Evolutionary conservation across 208 protist species (phyloP), one percentile per base, ranked within the genome.

Genomic region (Leishmania lainsoni): DNA sequence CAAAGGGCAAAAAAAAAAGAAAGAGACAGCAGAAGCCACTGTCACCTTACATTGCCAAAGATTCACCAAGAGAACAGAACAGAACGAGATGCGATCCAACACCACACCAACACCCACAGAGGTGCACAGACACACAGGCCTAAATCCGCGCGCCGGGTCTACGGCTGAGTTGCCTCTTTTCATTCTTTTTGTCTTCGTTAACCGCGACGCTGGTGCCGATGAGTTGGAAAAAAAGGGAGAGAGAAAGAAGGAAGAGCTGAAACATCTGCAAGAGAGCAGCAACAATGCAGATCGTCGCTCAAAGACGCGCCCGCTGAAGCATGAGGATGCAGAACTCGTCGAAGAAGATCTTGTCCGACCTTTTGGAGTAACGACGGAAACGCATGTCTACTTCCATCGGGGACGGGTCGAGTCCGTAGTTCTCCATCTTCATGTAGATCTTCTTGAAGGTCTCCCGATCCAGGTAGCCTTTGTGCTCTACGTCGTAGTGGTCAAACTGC

Each of bases 251-350:
- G 35, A 49, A 42, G 35, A n/a, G 9, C 16, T 32, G 48, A 48
- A 69, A 52, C 5, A 20, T 56, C 5, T 52, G 78, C 39, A 16
- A 49, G 61, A 70, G 39, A 12, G 77, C 29, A 71, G 49, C 45
- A 48, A 71, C 12, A 3, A 48, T 79, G 42, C 39, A 61, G 9
- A 45, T 48, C 59, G 58, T 22, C 14, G 17, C 79, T 87, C 89
- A 97, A 91, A 97, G 93, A 48, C 89, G 89, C 26, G 89, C 90
- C 71, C 92, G 92, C 70, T 92, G 90, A n/a, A 97, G 87, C 94
- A 97, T 95, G 29, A 97, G 85, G 45, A 95, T 80, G 69, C 91
- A 97, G 78, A 97, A 97, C 82, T 95, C 91, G 54, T 97, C 79
- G 72, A 93, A 97, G 59, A 75, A 89, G n/a, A 97, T 82, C 69